Evolutionary conservation across 192 early-diverging fungal genomes (phyloP).

Genomic region (Paraglomus occultum): DNA sequence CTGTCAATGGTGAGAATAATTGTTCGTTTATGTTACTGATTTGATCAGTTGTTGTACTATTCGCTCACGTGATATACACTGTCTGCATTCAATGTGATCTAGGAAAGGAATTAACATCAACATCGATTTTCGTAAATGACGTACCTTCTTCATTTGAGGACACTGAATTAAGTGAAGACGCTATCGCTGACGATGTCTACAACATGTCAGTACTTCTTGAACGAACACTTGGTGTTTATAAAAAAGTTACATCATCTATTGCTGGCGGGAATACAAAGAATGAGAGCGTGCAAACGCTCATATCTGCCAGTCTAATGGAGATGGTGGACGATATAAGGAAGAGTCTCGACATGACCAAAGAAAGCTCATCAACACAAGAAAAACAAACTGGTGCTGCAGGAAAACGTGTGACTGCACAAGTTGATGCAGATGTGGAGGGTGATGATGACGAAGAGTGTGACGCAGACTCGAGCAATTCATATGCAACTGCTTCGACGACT

Average conservation of each 20-base stretch:
- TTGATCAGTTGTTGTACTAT: too few relatives aligned
- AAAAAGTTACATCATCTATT: neutral
- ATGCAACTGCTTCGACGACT: constrained; percentile 10
- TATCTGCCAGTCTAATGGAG: constrained; percentile 20
- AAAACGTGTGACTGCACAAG: neutral
- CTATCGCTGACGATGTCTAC: constrained; percentile 14
- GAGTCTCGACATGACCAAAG: neutral
- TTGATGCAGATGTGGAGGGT: neutral
- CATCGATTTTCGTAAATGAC: too few relatives aligned
- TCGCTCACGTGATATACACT: too few relatives aligned
- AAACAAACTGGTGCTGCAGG: neutral
- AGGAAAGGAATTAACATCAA: too few relatives aligned
- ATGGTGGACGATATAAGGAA: constrained; percentile 26
- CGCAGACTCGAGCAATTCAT: constrained; percentile 16
- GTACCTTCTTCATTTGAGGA: too few relatives aligned
- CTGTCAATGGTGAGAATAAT: too few relatives aligned
- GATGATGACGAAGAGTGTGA: constrained; percentile 15
- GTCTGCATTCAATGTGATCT: too few relatives aligned
- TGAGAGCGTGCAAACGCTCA: constrained; percentile 22
- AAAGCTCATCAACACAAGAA: neutral
- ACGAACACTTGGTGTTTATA: constrained; percentile 18
- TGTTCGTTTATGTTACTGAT: too few relatives aligned
- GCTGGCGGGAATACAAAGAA: neutral
- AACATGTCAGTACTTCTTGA: constrained; percentile 7
- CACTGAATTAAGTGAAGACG: constrained; percentile 9